These are phyloP conservation scores for Imleria badia DNA, from an alignment of 768 basidiomycete genomes.

Conservation along the genomic window DNA sequence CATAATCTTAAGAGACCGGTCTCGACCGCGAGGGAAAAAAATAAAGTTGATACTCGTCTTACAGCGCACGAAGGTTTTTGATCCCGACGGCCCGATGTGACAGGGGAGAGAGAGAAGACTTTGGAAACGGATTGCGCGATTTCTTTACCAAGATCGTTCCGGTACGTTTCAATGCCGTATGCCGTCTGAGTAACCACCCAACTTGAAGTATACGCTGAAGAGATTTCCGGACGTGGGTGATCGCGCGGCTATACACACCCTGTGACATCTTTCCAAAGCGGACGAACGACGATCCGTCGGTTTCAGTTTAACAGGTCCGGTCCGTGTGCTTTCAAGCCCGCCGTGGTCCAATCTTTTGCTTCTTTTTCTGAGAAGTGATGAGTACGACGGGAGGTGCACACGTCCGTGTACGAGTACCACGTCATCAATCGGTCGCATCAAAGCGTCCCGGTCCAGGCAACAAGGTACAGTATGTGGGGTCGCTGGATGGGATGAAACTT, in stretches of 20 bases:
- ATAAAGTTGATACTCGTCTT: not conserved
- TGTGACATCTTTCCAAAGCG: slow-evolving; percentile 24
- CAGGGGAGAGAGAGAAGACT: not conserved
- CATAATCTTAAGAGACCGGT: not conserved
- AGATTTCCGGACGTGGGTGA: slow-evolving; percentile 11
- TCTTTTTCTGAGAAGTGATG: not conserved
- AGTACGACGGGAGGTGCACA: not conserved
- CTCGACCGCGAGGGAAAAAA: not conserved
- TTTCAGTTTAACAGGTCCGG: not conserved
- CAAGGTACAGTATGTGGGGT: not conserved
- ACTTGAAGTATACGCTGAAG: not conserved
- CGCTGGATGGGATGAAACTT: not conserved
- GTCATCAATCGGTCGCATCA: not conserved
- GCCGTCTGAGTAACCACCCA: not conserved
- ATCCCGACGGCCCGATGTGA: not conserved
- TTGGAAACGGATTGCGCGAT: slow-evolving; percentile 1
- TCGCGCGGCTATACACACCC: slow-evolving; percentile 16
- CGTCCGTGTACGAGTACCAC: not conserved
- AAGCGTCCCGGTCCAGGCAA: not conserved
- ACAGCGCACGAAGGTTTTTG: not conserved
- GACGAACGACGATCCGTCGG: slow-evolving; percentile 10
- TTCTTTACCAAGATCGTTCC: slow-evolving; percentile 6
- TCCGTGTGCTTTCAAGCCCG: not conserved
- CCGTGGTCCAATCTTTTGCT: slow-evolving; percentile 12
- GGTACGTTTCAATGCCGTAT: slow-evolving; percentile 12